Base-by-base conservation (phyloP, 1,139 yeast genomes). In the Eremothecium gossypii region DNA sequence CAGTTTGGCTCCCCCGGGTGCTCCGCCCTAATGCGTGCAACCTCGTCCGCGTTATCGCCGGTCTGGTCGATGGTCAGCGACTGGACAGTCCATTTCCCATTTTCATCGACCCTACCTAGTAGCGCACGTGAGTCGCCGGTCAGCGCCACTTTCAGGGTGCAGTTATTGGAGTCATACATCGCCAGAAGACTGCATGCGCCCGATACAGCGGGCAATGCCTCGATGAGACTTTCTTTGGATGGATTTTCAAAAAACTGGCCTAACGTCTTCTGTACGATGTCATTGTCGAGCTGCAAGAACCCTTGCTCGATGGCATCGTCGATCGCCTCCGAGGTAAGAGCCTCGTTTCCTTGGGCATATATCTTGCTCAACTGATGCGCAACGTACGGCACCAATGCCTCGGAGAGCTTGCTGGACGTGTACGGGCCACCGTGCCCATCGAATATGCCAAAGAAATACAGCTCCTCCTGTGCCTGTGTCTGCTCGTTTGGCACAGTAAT, bases 371-470 rank as follows among this genome's bases (percentile, higher is more conserved):
- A 69, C 54, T 87, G 95, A 27, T 73, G 71, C n/a, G 87, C 75
- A 11, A 91, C 93, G 52, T 74, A 76, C 44, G 77, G 76, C 28
- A 91, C 79, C 53, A 91, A 70, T 50, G 80, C 79, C 49, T 85
- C 93, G 46, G 95, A 74, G 47, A 91, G 72, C 59, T 81, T 84
- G 29, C 86, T 76, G 46, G 93, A 79, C 1, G 98, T 93, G 46
- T 85, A 84, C 80, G 95, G 87, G 13, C 99, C 98, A 3, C 95
- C 87, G 63, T 91, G 99, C 9, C 99, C 99, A 63, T 91, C 98
- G 61, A 82, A 91, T 0, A 93, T 77, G 2, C 97, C 96, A 74
- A 94, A 93, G 58, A 91, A 86, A 76, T 84, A 83, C 84, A 96
- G 83, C 61, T 89, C 96, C 1, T 93, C 74, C 36, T 75, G 70